These are phyloP conservation scores for Urostyla sp. DNA, from an alignment of 73 alveolate species.

Conservation along the genomic window DNA sequence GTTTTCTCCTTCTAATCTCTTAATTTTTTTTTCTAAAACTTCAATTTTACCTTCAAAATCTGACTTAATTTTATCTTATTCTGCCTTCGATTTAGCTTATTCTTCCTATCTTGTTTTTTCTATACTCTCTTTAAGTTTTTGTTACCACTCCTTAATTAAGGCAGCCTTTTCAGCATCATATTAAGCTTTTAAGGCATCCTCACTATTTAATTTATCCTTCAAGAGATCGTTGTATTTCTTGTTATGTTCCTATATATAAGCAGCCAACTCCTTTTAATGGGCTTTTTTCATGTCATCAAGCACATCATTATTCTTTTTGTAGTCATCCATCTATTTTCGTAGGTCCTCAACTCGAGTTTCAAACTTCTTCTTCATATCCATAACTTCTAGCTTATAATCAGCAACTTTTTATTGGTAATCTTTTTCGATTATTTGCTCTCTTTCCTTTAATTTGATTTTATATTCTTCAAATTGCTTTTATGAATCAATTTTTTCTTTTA, in stretches of 20 bases:
- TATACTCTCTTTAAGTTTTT: conserved; percentile 37
- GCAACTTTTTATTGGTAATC: conserved; percentile 72
- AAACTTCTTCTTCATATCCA: conserved; percentile 72
- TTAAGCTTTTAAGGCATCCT: conserved; percentile 72
- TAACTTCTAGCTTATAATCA: conserved; percentile 65
- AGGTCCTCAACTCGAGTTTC: conserved; percentile 64
- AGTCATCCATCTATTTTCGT: conserved; percentile 32
- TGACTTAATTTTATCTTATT: conserved; percentile 36
- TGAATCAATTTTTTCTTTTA: conserved; percentile 72
- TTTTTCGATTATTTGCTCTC: conserved; percentile 67
- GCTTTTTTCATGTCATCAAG: conserved; percentile 74
- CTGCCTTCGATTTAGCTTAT: conserved; percentile 11
- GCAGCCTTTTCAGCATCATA: conserved; percentile 57
- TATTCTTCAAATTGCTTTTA: conserved; percentile 65
- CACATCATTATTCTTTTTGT: conserved; percentile 41
- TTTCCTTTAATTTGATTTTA: conserved; percentile 70
- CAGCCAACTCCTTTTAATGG: conserved; percentile 85
- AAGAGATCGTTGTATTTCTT: conserved; percentile 77
- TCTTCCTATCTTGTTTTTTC: conserved; percentile 60
- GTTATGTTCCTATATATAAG: conserved; percentile 78
- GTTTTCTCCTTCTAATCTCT: conserved; percentile 29
- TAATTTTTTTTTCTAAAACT: conserved; percentile 15
- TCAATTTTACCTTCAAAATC: conserved; percentile 60
- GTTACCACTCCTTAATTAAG: conserved; percentile 61
- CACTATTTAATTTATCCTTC: conserved; percentile 80